Evolutionary conservation across 2,329 filamentous ascomycete genomes (phyloP).

Genomic region (Colletotrichum spinosum): DNA sequence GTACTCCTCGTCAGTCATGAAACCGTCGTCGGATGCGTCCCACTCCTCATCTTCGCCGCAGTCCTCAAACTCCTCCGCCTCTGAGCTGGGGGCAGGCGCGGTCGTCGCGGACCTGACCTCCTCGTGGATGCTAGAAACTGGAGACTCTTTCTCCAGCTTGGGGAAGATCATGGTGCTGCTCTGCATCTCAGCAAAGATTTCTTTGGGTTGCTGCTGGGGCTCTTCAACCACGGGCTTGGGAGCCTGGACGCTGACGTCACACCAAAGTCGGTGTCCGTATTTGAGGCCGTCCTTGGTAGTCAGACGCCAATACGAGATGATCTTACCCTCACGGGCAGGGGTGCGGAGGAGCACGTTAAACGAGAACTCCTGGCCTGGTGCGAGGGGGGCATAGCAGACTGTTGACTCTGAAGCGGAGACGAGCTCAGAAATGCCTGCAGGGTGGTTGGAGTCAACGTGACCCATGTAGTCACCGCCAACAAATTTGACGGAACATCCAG

Average conservation of each 20-base stretch:
- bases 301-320: conserved; percentile 96
- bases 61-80: conserved; percentile 64
- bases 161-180: conserved; percentile 93
- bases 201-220: conserved; percentile 42
- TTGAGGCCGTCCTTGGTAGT: conserved; percentile 82
- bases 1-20: conserved; percentile 97
- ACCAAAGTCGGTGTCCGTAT: conserved; percentile 96
- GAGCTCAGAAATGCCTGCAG: conserved; percentile 82
- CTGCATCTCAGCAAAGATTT: conserved; percentile 46
- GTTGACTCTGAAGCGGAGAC: conserved; percentile 86
- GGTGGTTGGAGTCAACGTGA: conserved; percentile 82
- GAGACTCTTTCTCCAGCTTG: conserved; percentile 94
- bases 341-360: conserved; percentile 91
- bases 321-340: conserved; percentile 78
- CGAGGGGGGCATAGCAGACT: conserved; percentile 74
- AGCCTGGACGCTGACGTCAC: conserved; percentile 80
- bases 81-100: conserved; percentile 56
- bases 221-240: conserved; percentile 49
- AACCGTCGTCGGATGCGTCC: conserved; percentile 76
- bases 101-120: conserved; percentile 60
- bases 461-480: conserved; percentile 98
- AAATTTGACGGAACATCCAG: conserved; percentile 89
- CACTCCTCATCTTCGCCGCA: conserved; percentile 70
- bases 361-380: conserved; percentile 78
- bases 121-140: conserved; percentile 81